phyloP scores from a whole-genome alignment of 768 basidiomycete genomes.

The Nevesoporus exiguus region DNA sequence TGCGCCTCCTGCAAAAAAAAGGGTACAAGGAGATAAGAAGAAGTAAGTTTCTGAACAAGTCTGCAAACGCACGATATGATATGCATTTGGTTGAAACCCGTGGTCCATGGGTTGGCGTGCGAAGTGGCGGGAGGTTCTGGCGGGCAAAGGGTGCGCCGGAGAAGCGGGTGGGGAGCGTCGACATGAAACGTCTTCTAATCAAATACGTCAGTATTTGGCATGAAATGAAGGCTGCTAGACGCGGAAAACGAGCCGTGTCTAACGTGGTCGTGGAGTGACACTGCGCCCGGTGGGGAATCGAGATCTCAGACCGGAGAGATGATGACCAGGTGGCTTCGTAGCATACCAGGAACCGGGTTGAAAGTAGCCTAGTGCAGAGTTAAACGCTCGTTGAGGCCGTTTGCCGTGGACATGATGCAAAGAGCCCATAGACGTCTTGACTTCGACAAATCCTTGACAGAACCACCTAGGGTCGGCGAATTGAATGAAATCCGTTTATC shows the following conservation, averaged over 20 bases:
- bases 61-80: neutral
- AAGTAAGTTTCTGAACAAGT: conserved; percentile 3
- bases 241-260: conserved; percentile 5
- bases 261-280: conserved; percentile 8
- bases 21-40: neutral
- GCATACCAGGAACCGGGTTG: neutral
- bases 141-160: conserved; percentile 24
- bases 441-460: conserved; percentile 2
- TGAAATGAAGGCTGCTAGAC: conserved; percentile 6
- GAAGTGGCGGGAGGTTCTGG: conserved; percentile 8
- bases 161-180: conserved; percentile 22
- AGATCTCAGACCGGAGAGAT: conserved; percentile 9
- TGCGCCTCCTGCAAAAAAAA: neutral
- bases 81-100: neutral
- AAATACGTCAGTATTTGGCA: conserved; percentile 20
- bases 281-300: conserved; percentile 12
- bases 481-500: conserved; percentile 16
- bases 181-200: conserved; percentile 20
- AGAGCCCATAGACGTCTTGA: conserved; percentile 2
- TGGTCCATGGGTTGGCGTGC: neutral
- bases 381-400: neutral
- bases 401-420: conserved; percentile 2
- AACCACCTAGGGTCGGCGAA: conserved; percentile 14
- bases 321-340: conserved; percentile 5
- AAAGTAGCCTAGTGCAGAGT: neutral